Evolutionary conservation across 495 filamentous ascomycete genomes (phyloP).

Genomic region (Massariosphaeria phaeospora): DNA sequence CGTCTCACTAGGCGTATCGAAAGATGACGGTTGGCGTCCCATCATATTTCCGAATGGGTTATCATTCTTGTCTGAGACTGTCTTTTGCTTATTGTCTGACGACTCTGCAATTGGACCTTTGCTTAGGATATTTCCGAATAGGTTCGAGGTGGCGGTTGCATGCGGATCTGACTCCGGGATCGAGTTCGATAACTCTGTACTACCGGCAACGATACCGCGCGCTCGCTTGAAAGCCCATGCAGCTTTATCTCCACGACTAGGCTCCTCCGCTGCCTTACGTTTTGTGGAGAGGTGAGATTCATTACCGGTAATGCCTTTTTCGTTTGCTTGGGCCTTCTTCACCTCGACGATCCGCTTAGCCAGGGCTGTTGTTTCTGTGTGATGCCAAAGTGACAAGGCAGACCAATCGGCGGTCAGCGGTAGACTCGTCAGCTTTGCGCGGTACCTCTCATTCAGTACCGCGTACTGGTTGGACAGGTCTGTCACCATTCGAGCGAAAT

Average conservation of each 20-base stretch:
- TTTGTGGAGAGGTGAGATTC: slow-evolving; percentile 20
- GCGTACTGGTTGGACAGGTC: no score
- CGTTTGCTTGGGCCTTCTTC: slow-evolving; percentile 3
- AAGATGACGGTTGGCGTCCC: no score
- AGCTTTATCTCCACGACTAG: background rate
- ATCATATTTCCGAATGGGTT: no score
- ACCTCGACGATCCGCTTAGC: background rate
- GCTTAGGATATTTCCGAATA: slow-evolving; percentile 3
- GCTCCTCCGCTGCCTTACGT: slow-evolving; percentile 8
- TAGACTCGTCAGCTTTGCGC: slow-evolving; percentile 8
- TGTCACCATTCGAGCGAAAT: no score
- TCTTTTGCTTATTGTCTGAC: no score
- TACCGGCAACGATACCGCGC: no score
- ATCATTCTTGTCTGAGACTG: no score
- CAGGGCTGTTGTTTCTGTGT: slow-evolving; percentile 1
- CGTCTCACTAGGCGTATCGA: no score
- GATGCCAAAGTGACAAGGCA: slow-evolving; percentile 17
- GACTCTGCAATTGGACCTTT: background rate
- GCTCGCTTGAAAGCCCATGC: background rate
- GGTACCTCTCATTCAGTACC: slow-evolving; percentile 10
- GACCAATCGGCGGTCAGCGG: slow-evolving; percentile 16
- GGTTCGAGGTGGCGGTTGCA: slow-evolving; percentile 2
- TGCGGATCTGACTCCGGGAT: background rate
- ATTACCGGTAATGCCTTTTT: slow-evolving; percentile 14
- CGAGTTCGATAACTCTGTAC: background rate